phyloP scores from a whole-genome alignment of 176 grass and related monocot genomes.

The Eleusine coracana region DNA sequence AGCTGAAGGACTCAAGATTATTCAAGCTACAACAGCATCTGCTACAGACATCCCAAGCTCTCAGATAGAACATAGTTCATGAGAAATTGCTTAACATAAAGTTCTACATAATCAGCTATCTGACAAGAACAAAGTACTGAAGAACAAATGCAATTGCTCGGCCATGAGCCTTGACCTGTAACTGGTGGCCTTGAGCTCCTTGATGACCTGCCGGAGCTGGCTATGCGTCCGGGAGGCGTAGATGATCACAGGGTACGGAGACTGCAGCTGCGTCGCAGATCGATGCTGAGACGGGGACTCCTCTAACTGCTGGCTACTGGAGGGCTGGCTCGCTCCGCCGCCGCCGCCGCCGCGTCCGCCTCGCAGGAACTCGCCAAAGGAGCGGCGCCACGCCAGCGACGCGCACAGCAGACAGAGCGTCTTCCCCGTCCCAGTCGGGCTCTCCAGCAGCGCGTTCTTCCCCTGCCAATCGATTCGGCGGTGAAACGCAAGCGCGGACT shows the following conservation, averaged over 20 bases:
- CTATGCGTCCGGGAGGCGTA: constrained; percentile 93
- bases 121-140: neutral
- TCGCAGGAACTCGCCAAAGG: constrained; percentile 70
- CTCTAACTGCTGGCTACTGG: constrained; percentile 58
- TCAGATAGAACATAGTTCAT: neutral
- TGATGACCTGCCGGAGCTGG: constrained; percentile 94
- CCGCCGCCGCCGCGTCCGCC: constrained; percentile 44
- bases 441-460: constrained; percentile 90
- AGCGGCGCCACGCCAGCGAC: constrained; percentile 83
- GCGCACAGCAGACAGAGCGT: constrained; percentile 89
- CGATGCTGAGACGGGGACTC: constrained; percentile 23
- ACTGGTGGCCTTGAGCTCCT: constrained; percentile 84
- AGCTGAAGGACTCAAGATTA: neutral
- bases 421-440: constrained; percentile 93
- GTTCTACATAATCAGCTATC: neutral
- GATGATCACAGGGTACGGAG: constrained; percentile 82
- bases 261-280: constrained; percentile 38
- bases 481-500: neutral
- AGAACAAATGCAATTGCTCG: neutral
- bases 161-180: constrained; percentile 60
- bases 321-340: constrained; percentile 45
- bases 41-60: neutral
- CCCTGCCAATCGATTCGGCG: constrained; percentile 44
- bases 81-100: neutral
- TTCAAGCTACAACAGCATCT: constrained; percentile 17